Base-by-base conservation (phyloP, 257 asterid genomes). In the Verbena officinalis region DNA sequence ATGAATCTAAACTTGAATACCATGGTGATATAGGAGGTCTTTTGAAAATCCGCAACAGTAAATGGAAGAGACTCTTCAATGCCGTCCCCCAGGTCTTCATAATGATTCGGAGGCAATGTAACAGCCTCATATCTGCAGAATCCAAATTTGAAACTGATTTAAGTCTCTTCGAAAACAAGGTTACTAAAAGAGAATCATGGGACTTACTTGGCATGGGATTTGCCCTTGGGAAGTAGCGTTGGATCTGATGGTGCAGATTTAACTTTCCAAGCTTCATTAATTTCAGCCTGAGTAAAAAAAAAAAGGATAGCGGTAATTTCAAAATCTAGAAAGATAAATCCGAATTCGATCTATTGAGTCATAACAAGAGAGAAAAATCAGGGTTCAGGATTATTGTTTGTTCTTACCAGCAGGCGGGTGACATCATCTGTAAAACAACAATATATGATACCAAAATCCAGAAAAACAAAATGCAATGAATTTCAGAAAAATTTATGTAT, bases 231-330 rank as follows among this genome's bases (percentile, higher is more conserved):
- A 65, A 78, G 84, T 49, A 81, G 70, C 9, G 95, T 84, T 50
- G 96, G 82, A 67, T 89, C 98, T 13, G 82, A 63, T 48, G 84
- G 75, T 53, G 74, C 78, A 23, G 79, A 51, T 72, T 84, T 85
- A 60, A 87, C 75, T 73, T 92, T 87, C 98, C 98, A 93, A 34
- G 97, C 96, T 77, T 89, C 94, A 53, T 90, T 92, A 40, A 92
- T 71, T 75, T 89, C 95, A 74, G 89, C 88, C 98, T 92, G 73
- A 65, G 59, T 68, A 52, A 39, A 27, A 39, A 72, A 5, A 44
- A 36, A 2, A 46, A 59, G 51, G 45, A 51, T 15, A 14, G 58
- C 30, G 11, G 14, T 20, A 53, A 55, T 62, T 49, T 52, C 23
- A 44, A 59, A 54, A 30, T 62, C 39, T 16, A 17, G 53, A 22